Evolutionary conservation across 2,329 filamentous ascomycete genomes (phyloP).

Genomic region (Ophiostoma sp.): DNA sequence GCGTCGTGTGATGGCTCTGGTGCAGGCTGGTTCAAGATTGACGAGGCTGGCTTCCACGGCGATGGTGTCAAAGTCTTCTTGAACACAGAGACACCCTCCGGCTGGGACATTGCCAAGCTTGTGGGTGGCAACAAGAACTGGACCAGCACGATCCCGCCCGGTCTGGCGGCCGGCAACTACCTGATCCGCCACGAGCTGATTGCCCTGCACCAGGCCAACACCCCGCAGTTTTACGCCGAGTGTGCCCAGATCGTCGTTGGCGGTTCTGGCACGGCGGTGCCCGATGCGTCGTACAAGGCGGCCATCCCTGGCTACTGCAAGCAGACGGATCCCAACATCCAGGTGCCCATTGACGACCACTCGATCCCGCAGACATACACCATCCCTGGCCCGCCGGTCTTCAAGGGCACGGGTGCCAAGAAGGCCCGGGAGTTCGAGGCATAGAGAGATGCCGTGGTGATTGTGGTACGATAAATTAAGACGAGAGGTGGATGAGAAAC

Average conservation of each 20-base stretch:
- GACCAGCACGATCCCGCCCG: slow-evolving; percentile 52
- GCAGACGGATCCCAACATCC: slow-evolving; percentile 35
- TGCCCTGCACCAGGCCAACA: slow-evolving; percentile 55
- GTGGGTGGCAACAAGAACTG: slow-evolving; percentile 42
- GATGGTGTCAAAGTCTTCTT: slow-evolving; percentile 34
- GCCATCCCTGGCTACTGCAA: slow-evolving; percentile 37
- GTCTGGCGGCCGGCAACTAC: slow-evolving; percentile 54
- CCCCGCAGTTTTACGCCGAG: slow-evolving; percentile 56
- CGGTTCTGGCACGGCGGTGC: slow-evolving; percentile 36
- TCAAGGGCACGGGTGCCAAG: slow-evolving; percentile 31
- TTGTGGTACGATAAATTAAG: too few species aligned
- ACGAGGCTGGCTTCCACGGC: slow-evolving; percentile 46
- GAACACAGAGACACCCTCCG: slow-evolving; percentile 31
- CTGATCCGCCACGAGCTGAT: slow-evolving; percentile 59
- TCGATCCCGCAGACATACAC: slow-evolving; percentile 33
- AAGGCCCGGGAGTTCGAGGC: slow-evolving; percentile 27
- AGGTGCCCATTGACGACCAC: slow-evolving; percentile 35
- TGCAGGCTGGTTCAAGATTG: slow-evolving; percentile 61
- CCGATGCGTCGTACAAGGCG: slow-evolving; percentile 34
- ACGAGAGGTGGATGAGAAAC: too few species aligned
- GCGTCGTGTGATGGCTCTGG: slow-evolving; percentile 52
- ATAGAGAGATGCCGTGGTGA: neutral
- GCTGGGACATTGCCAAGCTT: slow-evolving; percentile 36
- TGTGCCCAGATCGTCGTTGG: slow-evolving; percentile 54
- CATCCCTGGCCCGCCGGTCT: slow-evolving; percentile 35